Conservation (phyloP, 306 rosid genomes). For the Nissolia schottii region DNA sequence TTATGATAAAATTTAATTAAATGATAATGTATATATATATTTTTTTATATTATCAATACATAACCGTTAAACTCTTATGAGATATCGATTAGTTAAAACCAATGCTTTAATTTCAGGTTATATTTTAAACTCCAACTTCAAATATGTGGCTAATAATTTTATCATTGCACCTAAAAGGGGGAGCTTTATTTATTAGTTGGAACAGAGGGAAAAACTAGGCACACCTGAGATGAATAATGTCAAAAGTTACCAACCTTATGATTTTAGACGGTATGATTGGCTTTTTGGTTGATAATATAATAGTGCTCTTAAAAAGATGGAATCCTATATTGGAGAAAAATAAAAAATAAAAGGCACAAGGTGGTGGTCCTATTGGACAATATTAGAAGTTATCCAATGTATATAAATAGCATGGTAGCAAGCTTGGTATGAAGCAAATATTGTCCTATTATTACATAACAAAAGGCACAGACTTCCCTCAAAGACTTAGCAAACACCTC, state of each 20-base stretch:
- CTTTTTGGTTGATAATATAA: constrained; percentile 18
- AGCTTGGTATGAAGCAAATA: constrained; percentile 23
- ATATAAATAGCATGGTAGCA: constrained; percentile 24
- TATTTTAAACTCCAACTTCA: not conserved
- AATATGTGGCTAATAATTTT: constrained; percentile 8
- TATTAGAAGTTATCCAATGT: not conserved
- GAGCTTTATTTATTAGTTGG: not conserved
- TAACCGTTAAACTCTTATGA: too few species aligned
- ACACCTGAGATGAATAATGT: not conserved
- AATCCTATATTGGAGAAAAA: not conserved
- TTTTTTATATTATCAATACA: too few species aligned
- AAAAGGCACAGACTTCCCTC: not conserved
- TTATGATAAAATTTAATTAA: too few species aligned
- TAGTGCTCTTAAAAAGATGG: constrained; percentile 28
- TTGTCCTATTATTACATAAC: constrained; percentile 1
- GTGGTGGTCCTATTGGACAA: not conserved
- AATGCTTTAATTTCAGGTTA: not conserved
- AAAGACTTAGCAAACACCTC: not conserved
- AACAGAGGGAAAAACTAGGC: constrained; percentile 1
- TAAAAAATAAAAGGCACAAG: not conserved
- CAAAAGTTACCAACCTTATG: constrained; percentile 11
- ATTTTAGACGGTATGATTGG: not conserved
- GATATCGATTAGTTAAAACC: constrained; percentile 17
- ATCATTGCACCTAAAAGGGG: not conserved
- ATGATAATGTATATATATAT: too few species aligned